Base-by-base conservation (phyloP, 2,329 filamentous ascomycete genomes). In the Emmonsia crescens region DNA sequence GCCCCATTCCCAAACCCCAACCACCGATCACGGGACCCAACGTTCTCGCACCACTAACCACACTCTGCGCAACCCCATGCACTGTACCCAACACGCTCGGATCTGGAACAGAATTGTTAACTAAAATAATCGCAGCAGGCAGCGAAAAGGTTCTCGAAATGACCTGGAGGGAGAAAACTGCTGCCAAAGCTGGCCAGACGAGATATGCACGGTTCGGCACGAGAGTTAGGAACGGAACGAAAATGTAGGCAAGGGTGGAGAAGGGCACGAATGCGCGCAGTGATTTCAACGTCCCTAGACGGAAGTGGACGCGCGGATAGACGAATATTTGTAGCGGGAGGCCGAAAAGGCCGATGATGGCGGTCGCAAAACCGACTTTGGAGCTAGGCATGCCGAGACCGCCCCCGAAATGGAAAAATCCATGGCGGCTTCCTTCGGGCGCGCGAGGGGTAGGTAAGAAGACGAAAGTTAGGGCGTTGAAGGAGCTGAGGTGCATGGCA, bases 351-450 rank as follows among this genome's bases (percentile, higher is more conserved):
- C 89, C 90, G 19, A 94, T 81, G 59, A 89, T 85, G 2, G 89
- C 85, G 77, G 92, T 91, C 4, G 88, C 88, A 51, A 89, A 76
- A n/a, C 89, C 89, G 38, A 94, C 87, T 2, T 83, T 82, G 0
- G 82, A 80, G 0, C 89, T 85, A 0, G 83, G 83, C 59, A 94
- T 81, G n/a, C 88, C 88, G 0, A 94, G 79, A 1, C 90, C 90
- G 33, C 89, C 89, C 0, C 83, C 82, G 66, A 88, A 91, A 64
- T 81, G 85, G 80, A 62, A 82, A 73, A 64, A 73, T 66, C 67
- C 73, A 72, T 66, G 67, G 61, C 68, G 63, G 68, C 67, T 70
- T 69, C 67, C 79, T 74, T 73, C 76, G 0, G 71, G 73, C 64
- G 79, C 84, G 4, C 86, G 85, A 0, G 87, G 86, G 0, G 87